phyloP scores from a whole-genome alignment of 441 rosid species.

The Pelargonium myrrhifolium region DNA sequence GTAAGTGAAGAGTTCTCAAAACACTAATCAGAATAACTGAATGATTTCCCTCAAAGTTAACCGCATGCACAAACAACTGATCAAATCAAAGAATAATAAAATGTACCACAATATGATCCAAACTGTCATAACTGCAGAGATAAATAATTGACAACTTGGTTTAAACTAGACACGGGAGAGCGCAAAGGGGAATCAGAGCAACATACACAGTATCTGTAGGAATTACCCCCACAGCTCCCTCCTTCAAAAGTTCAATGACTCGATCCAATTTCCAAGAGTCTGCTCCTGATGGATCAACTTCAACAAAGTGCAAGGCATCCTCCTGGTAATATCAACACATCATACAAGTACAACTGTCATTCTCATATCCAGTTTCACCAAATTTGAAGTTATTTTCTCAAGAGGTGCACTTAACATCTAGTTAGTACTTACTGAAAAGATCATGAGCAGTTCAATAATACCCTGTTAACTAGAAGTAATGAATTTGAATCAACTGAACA shows the following conservation, averaged over 20 bases:
- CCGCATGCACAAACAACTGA: neutral
- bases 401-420: neutral
- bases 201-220: conserved; percentile 84
- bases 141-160: neutral
- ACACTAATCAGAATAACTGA: neutral
- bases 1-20: neutral
- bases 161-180: neutral
- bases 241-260: conserved; percentile 54
- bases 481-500: neutral
- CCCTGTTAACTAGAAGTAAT: neutral
- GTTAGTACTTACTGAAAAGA: neutral
- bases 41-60: neutral
- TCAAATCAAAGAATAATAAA: neutral
- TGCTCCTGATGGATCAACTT: conserved; percentile 62
- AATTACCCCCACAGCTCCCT: conserved; percentile 91
- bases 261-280: conserved; percentile 72
- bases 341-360: neutral
- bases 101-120: neutral
- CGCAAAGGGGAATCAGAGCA: conserved; percentile 5
- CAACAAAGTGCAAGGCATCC: conserved; percentile 50
- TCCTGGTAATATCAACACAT: conserved; percentile 31
- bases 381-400: neutral
- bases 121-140: neutral
- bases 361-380: neutral
- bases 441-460: neutral